These are phyloP conservation scores for Talaromyces albobiverticillius DNA, from an alignment of 2,329 filamentous ascomycete genomes.

Conservation along the genomic window DNA sequence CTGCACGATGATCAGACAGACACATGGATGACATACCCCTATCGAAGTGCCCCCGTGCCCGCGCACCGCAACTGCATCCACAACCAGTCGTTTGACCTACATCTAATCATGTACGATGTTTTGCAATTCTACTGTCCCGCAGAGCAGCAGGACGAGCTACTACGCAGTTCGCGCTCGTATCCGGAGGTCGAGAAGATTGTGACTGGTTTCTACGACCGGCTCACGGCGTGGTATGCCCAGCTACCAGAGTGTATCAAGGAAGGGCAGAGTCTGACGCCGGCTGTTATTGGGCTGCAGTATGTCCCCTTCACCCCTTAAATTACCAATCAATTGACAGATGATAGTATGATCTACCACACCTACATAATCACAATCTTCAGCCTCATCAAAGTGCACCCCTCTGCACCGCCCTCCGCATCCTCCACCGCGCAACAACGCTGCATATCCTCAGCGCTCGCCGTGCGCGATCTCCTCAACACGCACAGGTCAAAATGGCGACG, in stretches of 20 bases:
- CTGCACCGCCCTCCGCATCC: not conserved
- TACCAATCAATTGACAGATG: too few species aligned
- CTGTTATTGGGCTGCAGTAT: too few species aligned
- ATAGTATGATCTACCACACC: conserved; percentile 7
- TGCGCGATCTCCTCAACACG: conserved; percentile 7
- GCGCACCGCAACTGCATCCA: conserved; percentile 13
- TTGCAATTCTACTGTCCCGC: conserved; percentile 3
- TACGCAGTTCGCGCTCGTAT: not conserved
- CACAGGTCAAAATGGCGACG: conserved; percentile 12
- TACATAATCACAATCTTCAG: conserved; percentile 13
- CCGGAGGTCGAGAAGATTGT: conserved; percentile 2
- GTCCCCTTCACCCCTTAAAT: too few species aligned
- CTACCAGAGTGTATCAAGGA: conserved; percentile 10
- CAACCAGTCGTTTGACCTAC: conserved; percentile 12
- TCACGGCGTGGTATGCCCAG: conserved; percentile 2
- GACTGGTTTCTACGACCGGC: not conserved
- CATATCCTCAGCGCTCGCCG: conserved; percentile 5
- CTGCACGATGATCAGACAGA: conserved; percentile 5
- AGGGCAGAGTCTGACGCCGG: conserved; percentile 10
- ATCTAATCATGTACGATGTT: conserved; percentile 14
- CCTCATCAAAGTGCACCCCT: conserved; percentile 11
- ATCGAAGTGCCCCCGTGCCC: not conserved
- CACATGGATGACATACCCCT: conserved; percentile 13
- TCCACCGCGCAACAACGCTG: conserved; percentile 6
- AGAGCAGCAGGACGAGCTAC: not conserved